A percentile compares a stretch with the other conserved stretches of the same genome.
These are phyloP conservation scores for Globisporangium rhizosaccharum DNA, from an alignment of 352 stramenopile genomes.

Conservation along the genomic window DNA sequence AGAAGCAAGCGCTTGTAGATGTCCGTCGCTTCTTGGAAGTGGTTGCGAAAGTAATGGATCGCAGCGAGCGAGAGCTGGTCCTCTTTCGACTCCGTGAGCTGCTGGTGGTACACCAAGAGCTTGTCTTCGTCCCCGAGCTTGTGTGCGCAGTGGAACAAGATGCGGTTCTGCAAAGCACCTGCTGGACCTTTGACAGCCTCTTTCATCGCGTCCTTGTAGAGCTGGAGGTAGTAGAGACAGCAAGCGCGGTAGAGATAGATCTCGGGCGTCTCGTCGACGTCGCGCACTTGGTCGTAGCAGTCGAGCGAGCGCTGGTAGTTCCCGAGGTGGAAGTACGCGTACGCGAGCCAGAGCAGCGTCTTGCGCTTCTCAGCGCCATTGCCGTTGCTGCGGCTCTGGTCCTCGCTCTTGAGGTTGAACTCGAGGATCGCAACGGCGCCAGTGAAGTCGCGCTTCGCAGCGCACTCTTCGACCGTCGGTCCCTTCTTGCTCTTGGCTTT, in stretches of 20 bases:
- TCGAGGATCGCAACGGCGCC: conserved; percentile 92
- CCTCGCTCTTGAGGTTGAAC: conserved; percentile 91
- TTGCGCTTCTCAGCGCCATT: conserved; percentile 45
- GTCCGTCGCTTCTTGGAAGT: conserved; percentile 94
- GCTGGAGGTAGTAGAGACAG: conserved; percentile 93
- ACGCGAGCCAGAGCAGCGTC: conserved; percentile 91
- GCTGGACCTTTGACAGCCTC: conserved; percentile 57
- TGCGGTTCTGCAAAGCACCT: conserved; percentile 84
- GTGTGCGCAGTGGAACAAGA: conserved; percentile 94
- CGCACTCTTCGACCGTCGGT: conserved; percentile 68
- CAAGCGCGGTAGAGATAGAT: conserved; percentile 88
- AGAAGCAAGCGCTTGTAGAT: conserved; percentile 96
- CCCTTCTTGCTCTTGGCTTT: conserved; percentile 78
- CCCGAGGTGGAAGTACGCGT: conserved; percentile 92
- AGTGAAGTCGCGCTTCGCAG: conserved; percentile 89
- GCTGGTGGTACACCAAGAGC: conserved; percentile 92
- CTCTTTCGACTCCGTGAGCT: conserved; percentile 89
- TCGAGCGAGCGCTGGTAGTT: conserved; percentile 93
- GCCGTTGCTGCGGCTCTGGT: conserved; percentile 23
- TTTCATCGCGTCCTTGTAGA: conserved; percentile 87
- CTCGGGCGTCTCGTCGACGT: conserved; percentile 57
- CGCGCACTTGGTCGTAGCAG: conserved; percentile 80
- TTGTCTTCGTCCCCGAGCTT: conserved; percentile 93
- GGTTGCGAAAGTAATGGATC: conserved; percentile 93
- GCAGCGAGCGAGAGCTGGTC: conserved; percentile 95